These are phyloP conservation scores for Artemisia argyi DNA, from an alignment of 129 eudicot genomes.

Conservation along the genomic window DNA sequence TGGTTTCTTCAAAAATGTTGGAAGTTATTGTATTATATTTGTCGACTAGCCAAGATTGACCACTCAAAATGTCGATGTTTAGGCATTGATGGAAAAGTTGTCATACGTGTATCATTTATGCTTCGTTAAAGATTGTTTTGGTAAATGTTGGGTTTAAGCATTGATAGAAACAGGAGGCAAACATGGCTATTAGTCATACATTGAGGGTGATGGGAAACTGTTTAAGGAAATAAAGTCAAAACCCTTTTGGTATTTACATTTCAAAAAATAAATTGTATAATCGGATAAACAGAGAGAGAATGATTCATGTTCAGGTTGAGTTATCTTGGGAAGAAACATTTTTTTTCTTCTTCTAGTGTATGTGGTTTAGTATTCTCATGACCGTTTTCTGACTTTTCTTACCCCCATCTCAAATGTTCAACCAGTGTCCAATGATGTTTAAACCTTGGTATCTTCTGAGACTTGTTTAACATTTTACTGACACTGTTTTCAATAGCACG, in stretches of 20 bases:
- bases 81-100: slow-evolving; percentile 22
- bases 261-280: no score
- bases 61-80: slow-evolving; percentile 10
- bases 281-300: no score
- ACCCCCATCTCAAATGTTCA: no score
- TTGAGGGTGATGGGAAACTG: neutral
- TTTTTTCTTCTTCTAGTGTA: no score
- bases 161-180: neutral
- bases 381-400: no score
- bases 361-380: no score
- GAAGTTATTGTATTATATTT: neutral
- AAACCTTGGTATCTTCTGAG: no score
- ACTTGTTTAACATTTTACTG: no score
- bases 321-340: no score
- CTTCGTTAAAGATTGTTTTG: slow-evolving; percentile 15
- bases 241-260: neutral
- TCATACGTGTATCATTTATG: slow-evolving; percentile 1
- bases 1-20: slow-evolving; percentile 10
- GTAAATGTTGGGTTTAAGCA: slow-evolving; percentile 13
- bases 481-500: no score
- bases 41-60: slow-evolving; percentile 21
- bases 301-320: no score
- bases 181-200: slow-evolving; percentile 12
- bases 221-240: neutral
- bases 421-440: no score